phyloP scores from a whole-genome alignment of 2,329 filamentous ascomycete species.

The Neofusicoccum kwambonambiense region DNA sequence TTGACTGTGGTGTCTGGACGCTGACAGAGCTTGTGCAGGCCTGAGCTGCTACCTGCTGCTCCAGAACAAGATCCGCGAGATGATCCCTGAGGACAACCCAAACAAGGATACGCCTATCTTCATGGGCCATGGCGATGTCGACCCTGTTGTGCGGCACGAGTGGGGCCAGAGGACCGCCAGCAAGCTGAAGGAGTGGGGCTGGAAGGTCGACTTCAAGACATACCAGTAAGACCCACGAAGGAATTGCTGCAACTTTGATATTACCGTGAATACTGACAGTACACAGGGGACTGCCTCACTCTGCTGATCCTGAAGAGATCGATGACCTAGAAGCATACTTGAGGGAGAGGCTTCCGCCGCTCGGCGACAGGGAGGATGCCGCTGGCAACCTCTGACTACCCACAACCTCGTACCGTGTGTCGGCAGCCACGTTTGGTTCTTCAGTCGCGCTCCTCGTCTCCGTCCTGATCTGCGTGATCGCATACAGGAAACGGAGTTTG shows the following conservation, averaged over 20 bases:
- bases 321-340: slow-evolving; percentile 73
- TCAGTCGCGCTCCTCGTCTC: not conserved
- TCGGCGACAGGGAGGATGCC: slow-evolving; percentile 36
- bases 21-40: slow-evolving; percentile 28
- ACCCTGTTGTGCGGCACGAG: slow-evolving; percentile 68
- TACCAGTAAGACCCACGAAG: slow-evolving; percentile 60
- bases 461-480: not conserved
- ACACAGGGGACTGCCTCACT: slow-evolving; percentile 67
- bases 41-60: slow-evolving; percentile 80
- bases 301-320: slow-evolving; percentile 74
- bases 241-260: not conserved
- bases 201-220: slow-evolving; percentile 71
- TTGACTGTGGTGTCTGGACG: not conserved
- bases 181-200: slow-evolving; percentile 66
- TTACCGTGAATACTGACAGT: not conserved
- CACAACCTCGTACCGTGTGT: not conserved
- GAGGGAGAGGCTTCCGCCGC: slow-evolving; percentile 50
- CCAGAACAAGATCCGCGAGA: slow-evolving; percentile 58
- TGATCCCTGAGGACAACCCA: slow-evolving; percentile 44
- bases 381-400: slow-evolving; percentile 16
- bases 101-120: slow-evolving; percentile 81
- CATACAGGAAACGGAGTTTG: slow-evolving; percentile 5
- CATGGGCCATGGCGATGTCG: slow-evolving; percentile 81
- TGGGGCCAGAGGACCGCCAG: slow-evolving; percentile 69
- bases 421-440: not conserved